These are phyloP conservation scores for Backusella australiensis DNA, from an alignment of 192 early-diverging fungal genomes.

Conservation along the genomic window DNA sequence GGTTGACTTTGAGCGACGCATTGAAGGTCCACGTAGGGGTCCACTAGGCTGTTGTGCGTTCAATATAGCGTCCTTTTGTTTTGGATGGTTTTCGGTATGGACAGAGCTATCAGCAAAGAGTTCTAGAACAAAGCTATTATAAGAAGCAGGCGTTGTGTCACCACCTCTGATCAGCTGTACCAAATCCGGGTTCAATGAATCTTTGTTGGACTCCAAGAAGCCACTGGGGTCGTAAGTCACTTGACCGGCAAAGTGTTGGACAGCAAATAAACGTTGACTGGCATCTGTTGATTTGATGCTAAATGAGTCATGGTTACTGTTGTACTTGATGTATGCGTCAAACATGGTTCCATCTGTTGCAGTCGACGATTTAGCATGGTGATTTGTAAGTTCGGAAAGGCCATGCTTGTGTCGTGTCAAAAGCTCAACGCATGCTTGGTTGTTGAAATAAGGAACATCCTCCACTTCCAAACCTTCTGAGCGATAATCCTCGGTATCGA, in stretches of 20 bases:
- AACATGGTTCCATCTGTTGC: conserved; percentile 51
- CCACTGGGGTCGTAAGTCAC: conserved; percentile 63
- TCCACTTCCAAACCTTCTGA: conserved; percentile 59
- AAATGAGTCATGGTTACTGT: conserved; percentile 47
- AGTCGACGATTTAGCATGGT: conserved; percentile 47
- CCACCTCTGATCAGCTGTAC: conserved; percentile 79
- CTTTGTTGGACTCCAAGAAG: conserved; percentile 77
- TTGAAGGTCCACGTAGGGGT: conserved; percentile 66
- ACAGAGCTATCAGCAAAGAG: conserved; percentile 74
- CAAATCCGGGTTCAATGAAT: conserved; percentile 80
- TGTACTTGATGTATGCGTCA: conserved; percentile 52
- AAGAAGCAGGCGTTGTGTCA: conserved; percentile 53
- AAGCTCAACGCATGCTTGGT: conserved; percentile 68
- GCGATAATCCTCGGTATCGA: conserved; percentile 56
- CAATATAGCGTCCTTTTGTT: conserved; percentile 68
- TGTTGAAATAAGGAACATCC: conserved; percentile 57
- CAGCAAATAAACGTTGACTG: conserved; percentile 60
- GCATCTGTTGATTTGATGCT: conserved; percentile 36
- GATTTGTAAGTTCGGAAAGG: conserved; percentile 61
- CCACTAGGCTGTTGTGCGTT: conserved; percentile 73
- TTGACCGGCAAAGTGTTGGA: conserved; percentile 78
- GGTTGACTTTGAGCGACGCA: conserved; percentile 45
- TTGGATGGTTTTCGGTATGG: conserved; percentile 81
- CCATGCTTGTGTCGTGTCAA: conserved; percentile 68
- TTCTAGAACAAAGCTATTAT: conserved; percentile 71